phyloP scores from a whole-genome alignment of 768 basidiomycete genomes.

The Mycena alexandri region DNA sequence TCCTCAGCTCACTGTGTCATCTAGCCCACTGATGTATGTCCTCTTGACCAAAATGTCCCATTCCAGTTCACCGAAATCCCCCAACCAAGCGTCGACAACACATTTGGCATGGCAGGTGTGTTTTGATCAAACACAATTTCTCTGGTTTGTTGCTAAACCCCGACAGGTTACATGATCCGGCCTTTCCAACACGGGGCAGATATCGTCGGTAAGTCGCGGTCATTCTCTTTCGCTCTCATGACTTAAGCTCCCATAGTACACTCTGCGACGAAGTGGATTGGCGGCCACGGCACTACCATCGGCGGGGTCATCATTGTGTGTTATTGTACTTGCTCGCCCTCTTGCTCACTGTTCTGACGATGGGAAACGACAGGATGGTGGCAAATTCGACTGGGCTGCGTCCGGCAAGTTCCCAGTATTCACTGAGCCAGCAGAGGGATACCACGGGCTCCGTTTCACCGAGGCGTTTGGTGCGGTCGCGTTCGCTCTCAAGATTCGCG shows the following conservation, averaged over 20 bases:
- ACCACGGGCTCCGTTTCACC: slow-evolving; percentile 77
- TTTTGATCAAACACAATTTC: background rate
- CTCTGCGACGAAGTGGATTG: slow-evolving; percentile 89
- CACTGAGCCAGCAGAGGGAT: slow-evolving; percentile 81
- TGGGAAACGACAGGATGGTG: slow-evolving; percentile 1
- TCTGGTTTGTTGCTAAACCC: background rate
- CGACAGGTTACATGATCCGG: slow-evolving; percentile 68
- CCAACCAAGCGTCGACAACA: slow-evolving; percentile 81
- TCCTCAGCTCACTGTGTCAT: too few relatives aligned
- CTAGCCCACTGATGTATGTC: too few relatives aligned
- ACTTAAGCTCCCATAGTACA: slow-evolving; percentile 57
- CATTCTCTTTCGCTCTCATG: background rate
- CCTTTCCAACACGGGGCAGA: slow-evolving; percentile 85
- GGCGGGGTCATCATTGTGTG: slow-evolving; percentile 77
- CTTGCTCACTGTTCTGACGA: background rate
- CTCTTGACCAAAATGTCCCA: too few relatives aligned
- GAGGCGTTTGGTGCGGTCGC: slow-evolving; percentile 76
- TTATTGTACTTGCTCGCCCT: background rate
- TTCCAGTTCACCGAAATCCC: slow-evolving; percentile 66
- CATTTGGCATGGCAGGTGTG: slow-evolving; percentile 75
- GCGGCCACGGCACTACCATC: slow-evolving; percentile 84
- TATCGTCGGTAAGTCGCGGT: slow-evolving; percentile 65
- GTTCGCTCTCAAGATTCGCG: slow-evolving; percentile 76
- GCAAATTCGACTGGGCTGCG: slow-evolving; percentile 78
- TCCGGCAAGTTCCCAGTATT: slow-evolving; percentile 81